A percentile compares a stretch with the other conserved stretches of the same genome.
phyloP scores from a whole-genome alignment of 2,329 filamentous ascomycete species.

The Neofusicoccum sp. region DNA sequence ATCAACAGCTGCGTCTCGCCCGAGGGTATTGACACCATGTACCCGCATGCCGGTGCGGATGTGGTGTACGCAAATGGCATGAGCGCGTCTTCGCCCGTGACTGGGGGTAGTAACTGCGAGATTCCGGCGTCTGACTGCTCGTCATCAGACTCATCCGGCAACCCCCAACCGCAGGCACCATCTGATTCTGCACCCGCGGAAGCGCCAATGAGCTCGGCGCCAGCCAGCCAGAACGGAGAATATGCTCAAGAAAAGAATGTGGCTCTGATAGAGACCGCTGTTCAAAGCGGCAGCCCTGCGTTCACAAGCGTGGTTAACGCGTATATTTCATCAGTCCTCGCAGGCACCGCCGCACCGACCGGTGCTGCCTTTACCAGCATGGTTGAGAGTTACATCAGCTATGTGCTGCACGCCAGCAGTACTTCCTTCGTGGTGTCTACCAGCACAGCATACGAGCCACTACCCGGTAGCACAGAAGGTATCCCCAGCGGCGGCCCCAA shows the following conservation, averaged over 20 bases:
- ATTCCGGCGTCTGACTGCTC: constrained; percentile 21
- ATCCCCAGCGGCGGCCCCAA: constrained; percentile 7
- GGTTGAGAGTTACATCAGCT: constrained; percentile 5
- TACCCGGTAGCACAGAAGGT: neutral
- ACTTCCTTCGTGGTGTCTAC: constrained; percentile 4
- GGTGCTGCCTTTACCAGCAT: neutral
- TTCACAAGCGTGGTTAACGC: neutral
- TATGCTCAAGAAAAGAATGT: neutral
- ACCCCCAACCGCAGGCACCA: neutral
- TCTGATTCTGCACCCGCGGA: neutral
- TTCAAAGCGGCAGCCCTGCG: neutral
- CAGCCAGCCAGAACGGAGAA: neutral
- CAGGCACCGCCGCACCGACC: neutral
- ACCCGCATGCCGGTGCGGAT: constrained; percentile 44
- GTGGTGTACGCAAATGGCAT: constrained; percentile 43
- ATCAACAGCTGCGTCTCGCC: constrained; percentile 44
- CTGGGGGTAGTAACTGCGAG: constrained; percentile 35
- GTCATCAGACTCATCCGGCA: neutral
- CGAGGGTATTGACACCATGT: constrained; percentile 43
- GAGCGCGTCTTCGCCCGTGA: constrained; percentile 29
- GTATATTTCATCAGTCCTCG: constrained; percentile 3
- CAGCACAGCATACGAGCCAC: constrained; percentile 10
- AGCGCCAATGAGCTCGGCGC: neutral
- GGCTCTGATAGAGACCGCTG: constrained; percentile 3
- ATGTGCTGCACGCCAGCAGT: neutral